These are phyloP conservation scores for Aphanomyces euteiches DNA, from an alignment of 352 stramenopile species.

Conservation along the genomic window DNA sequence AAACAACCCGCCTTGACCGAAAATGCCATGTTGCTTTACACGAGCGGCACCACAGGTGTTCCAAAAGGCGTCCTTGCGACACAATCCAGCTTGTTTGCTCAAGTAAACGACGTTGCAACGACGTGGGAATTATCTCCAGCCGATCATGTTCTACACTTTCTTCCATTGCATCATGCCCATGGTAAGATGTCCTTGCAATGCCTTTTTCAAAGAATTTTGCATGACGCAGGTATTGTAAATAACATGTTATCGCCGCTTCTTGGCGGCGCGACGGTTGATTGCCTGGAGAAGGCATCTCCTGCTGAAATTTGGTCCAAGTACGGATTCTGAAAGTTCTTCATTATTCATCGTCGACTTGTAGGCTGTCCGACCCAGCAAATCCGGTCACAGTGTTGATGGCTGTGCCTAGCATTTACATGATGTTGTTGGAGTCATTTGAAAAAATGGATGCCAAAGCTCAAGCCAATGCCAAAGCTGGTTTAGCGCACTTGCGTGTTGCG, in stretches of 20 bases:
- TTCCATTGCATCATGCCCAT: slow-evolving; percentile 89
- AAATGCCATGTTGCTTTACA: slow-evolving; percentile 58
- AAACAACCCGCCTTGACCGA: not conserved
- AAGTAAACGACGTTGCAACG: slow-evolving; percentile 78
- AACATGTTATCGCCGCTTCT: slow-evolving; percentile 55
- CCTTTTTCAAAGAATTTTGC: no score
- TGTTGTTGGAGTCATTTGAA: slow-evolving; percentile 75
- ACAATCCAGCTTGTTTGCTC: slow-evolving; percentile 57
- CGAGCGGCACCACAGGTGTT: slow-evolving; percentile 72
- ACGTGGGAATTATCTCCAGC: slow-evolving; percentile 71
- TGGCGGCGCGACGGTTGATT: slow-evolving; percentile 11
- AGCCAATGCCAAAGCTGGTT: slow-evolving; percentile 2
- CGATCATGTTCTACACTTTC: slow-evolving; percentile 86
- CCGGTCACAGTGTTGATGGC: slow-evolving; percentile 82
- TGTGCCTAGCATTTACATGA: slow-evolving; percentile 89
- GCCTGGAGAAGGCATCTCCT: slow-evolving; percentile 7
- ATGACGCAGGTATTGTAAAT: slow-evolving; percentile 50
- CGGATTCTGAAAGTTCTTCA: not conserved
- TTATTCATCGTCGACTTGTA: slow-evolving; percentile 34
- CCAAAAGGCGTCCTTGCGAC: slow-evolving; percentile 85
- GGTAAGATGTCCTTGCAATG: slow-evolving; percentile 40
- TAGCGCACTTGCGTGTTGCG: slow-evolving; percentile 43
- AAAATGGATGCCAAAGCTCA: slow-evolving; percentile 16
- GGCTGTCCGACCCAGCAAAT: not conserved
- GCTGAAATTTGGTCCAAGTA: slow-evolving; percentile 20